These are phyloP conservation scores for Bipolaris cookei DNA, from an alignment of 2,329 filamentous ascomycete genomes.

Conservation along the genomic window DNA sequence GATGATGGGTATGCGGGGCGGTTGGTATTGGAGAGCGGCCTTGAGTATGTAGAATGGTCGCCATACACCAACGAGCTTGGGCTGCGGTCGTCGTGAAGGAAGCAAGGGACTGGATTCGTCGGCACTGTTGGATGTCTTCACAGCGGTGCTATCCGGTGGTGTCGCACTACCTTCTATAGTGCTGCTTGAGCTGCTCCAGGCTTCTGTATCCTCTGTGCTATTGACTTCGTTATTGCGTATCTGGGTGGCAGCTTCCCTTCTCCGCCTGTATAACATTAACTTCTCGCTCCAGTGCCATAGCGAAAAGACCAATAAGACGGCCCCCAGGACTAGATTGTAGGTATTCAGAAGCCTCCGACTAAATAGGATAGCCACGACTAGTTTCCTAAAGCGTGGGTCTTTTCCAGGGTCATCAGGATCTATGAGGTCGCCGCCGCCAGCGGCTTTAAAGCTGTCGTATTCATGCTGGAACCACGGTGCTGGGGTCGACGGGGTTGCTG, in stretches of 20 bases:
- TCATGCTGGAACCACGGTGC: conserved; percentile 21
- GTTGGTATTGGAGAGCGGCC: conserved; percentile 62
- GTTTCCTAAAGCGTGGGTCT: conserved; percentile 45
- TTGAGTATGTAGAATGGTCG: conserved; percentile 35
- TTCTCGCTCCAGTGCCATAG: conserved; percentile 48
- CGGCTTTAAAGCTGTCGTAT: conserved; percentile 7
- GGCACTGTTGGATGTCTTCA: conserved; percentile 25
- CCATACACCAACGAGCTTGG: conserved; percentile 13
- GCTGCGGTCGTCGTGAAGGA: conserved; percentile 1
- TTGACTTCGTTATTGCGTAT: background rate
- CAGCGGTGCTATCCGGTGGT: conserved; percentile 32
- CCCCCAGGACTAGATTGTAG: conserved; percentile 51
- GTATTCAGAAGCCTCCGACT: conserved; percentile 47
- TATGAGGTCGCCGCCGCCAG: conserved; percentile 21
- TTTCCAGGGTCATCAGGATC: conserved; percentile 43
- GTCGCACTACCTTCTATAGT: conserved; percentile 47
- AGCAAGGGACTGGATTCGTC: conserved; percentile 48
- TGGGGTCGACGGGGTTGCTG: conserved; percentile 32
- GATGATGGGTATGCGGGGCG: conserved; percentile 62
- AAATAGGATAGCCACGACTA: conserved; percentile 49
- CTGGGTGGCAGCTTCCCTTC: background rate
- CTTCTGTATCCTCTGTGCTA: conserved; percentile 21
- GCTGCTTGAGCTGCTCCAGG: conserved; percentile 50
- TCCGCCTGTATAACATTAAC: conserved; percentile 25
- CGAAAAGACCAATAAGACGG: conserved; percentile 47